These are phyloP conservation scores for Psilocybe sp. DNA, from an alignment of 768 basidiomycete species.

Conservation along the genomic window DNA sequence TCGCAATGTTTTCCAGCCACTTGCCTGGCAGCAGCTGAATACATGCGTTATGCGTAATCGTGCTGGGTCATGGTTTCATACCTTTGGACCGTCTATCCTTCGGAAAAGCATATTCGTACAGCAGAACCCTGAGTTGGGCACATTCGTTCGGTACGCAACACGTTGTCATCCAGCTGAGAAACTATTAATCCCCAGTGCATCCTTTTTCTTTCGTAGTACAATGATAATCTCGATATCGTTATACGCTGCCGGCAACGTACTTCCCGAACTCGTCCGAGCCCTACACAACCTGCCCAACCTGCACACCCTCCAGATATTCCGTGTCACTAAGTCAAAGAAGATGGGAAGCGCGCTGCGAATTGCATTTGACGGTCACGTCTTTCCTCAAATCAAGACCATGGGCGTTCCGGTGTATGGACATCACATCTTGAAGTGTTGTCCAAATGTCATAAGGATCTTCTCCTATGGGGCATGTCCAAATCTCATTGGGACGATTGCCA, in stretches of 20 bases:
- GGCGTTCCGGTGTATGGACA: conserved; percentile 25
- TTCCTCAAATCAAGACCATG: conserved; percentile 22
- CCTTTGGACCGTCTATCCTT: conserved; percentile 20
- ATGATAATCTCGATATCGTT: conserved; percentile 26
- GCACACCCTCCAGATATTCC: conserved; percentile 16
- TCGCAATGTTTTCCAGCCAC: conserved; percentile 23
- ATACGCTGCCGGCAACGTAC: conserved; percentile 18
- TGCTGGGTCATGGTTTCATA: conserved; percentile 20
- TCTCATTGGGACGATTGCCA: conserved; percentile 25
- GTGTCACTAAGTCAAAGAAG: conserved; percentile 13
- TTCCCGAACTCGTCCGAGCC: conserved; percentile 24
- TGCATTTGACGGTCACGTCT: conserved; percentile 21
- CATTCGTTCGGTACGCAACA: conserved; percentile 24
- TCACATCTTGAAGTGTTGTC: conserved; percentile 28
- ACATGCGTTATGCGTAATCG: conserved; percentile 19
- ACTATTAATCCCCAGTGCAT: too few species aligned
- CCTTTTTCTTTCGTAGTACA: conserved; percentile 12
- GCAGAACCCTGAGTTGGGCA: conserved; percentile 18
- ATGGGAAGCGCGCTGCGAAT: conserved; percentile 28
- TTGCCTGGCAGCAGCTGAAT: conserved; percentile 29
- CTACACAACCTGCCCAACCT: conserved; percentile 27
- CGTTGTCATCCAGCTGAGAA: too few species aligned
- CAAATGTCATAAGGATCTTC: conserved; percentile 21
- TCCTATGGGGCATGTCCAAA: conserved; percentile 19
- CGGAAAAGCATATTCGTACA: conserved; percentile 20